These are phyloP conservation scores for Vachellia collinsii DNA, from an alignment of 306 rosid species.

Conservation along the genomic window DNA sequence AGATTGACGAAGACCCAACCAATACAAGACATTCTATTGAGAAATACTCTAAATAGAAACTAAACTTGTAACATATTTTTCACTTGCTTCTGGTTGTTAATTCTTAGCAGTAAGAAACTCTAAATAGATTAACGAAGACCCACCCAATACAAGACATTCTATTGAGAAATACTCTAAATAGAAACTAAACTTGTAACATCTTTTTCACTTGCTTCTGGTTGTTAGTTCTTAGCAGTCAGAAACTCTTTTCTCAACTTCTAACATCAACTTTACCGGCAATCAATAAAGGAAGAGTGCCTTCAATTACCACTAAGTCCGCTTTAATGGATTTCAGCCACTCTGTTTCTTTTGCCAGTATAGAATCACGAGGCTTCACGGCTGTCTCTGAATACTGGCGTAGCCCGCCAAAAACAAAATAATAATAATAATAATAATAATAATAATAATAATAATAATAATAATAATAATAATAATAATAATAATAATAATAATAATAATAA, in stretches of 20 bases:
- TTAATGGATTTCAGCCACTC: slow-evolving; percentile 87
- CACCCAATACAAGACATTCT: slow-evolving; percentile 3
- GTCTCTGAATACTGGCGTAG: slow-evolving; percentile 78
- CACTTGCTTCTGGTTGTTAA: not conserved
- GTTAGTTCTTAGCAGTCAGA: not conserved
- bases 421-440: too few species aligned
- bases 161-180: slow-evolving; percentile 16
- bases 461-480: too few species aligned
- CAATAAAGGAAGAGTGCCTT: slow-evolving; percentile 13
- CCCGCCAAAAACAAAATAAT: slow-evolving; percentile 2
- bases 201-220: not conserved
- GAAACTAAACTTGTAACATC: slow-evolving; percentile 14
- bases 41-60: slow-evolving; percentile 23
- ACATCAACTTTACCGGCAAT: too few species aligned
- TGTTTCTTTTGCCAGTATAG: slow-evolving; percentile 70
- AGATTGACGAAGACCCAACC: slow-evolving; percentile 30
- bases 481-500: too few species aligned
- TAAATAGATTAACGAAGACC: too few species aligned
- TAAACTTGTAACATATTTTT: slow-evolving; percentile 11
- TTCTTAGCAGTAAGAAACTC: not conserved
- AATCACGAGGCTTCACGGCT: slow-evolving; percentile 84
- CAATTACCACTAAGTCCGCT: slow-evolving; percentile 90
- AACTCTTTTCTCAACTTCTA: too few species aligned
- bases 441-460: not conserved
- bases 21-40: not conserved